phyloP scores from a whole-genome alignment of 2,329 filamentous ascomycete species.

The Fusarium camptoceras region DNA sequence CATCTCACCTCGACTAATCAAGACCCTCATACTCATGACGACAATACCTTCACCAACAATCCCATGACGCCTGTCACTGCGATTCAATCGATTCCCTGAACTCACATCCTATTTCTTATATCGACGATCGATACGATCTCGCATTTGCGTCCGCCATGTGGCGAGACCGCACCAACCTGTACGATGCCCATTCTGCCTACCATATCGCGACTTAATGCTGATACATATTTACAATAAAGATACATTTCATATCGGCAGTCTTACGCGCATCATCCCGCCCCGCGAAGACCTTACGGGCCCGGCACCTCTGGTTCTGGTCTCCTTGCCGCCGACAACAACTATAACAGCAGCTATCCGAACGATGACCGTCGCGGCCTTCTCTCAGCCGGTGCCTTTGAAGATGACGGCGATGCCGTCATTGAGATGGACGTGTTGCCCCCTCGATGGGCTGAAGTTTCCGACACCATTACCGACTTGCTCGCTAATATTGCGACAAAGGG shows the following conservation, averaged over 20 bases:
- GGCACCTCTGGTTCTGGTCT: slow-evolving; percentile 62
- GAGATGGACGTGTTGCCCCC: slow-evolving; percentile 98
- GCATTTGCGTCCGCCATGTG: slow-evolving; percentile 80
- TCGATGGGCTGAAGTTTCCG: slow-evolving; percentile 94
- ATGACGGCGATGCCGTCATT: slow-evolving; percentile 94
- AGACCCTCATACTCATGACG: slow-evolving; percentile 43
- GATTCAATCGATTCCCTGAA: slow-evolving; percentile 17
- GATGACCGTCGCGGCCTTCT: slow-evolving; percentile 82
- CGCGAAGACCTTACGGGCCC: slow-evolving; percentile 78
- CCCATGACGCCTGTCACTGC: slow-evolving; percentile 43
- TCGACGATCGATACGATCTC: slow-evolving; percentile 45
- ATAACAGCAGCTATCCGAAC: slow-evolving; percentile 61
- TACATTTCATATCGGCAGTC: slow-evolving; percentile 99
- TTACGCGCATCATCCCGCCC: slow-evolving; percentile 92
- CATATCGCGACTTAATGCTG: slow-evolving; percentile 13
- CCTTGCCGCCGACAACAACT: slow-evolving; percentile 64
- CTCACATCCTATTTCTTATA: slow-evolving; percentile 26
- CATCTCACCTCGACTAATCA: slow-evolving; percentile 32
- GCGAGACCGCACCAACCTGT: slow-evolving; percentile 99
- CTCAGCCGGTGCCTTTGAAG: slow-evolving; percentile 79
- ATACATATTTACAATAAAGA: slow-evolving; percentile 59
- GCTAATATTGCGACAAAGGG: slow-evolving; percentile 84
- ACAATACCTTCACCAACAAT: slow-evolving; percentile 37
- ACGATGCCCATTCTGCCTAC: slow-evolving; percentile 45
- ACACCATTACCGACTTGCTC: slow-evolving; percentile 89